Conservation (phyloP, 2,329 filamentous ascomycete species). For the Fusarium sp. region DNA sequence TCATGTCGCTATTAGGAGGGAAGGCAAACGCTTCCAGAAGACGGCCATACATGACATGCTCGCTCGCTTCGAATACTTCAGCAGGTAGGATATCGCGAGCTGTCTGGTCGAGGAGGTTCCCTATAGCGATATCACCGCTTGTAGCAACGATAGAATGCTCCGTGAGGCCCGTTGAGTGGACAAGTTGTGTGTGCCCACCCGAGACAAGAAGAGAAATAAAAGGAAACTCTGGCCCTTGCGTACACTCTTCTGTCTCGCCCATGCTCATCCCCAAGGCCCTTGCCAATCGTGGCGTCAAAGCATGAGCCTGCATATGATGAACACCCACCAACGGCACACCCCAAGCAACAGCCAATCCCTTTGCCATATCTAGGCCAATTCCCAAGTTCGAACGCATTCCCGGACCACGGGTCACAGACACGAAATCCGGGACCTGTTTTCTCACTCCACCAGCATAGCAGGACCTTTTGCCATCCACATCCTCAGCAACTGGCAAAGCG, state of each 20-base stretch:
- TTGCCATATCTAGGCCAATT: constrained; percentile 84
- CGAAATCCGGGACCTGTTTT: constrained; percentile 76
- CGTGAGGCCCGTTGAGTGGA: constrained; percentile 76
- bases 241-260: constrained; percentile 15
- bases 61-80: constrained; percentile 64
- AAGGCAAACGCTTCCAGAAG: constrained; percentile 86
- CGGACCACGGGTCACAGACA: constrained; percentile 91
- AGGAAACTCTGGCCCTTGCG: constrained; percentile 73
- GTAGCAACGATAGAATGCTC: constrained; percentile 80
- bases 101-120: constrained; percentile 89
- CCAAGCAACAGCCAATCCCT: constrained; percentile 88
- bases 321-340: constrained; percentile 85
- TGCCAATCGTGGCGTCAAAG: constrained; percentile 85
- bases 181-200: constrained; percentile 90
- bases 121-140: constrained; percentile 85
- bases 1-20: constrained; percentile 50
- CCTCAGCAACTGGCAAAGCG: constrained; percentile 57
- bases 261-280: constrained; percentile 64
- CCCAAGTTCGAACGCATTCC: constrained; percentile 86
- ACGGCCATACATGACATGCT: constrained; percentile 82
- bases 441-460: constrained; percentile 37
- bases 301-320: constrained; percentile 98
- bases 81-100: constrained; percentile 80
- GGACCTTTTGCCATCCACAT: constrained; percentile 2
- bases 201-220: constrained; percentile 91